Conservation (phyloP, 805 yeast species). For the Candida pseudoglaebosa region DNA sequence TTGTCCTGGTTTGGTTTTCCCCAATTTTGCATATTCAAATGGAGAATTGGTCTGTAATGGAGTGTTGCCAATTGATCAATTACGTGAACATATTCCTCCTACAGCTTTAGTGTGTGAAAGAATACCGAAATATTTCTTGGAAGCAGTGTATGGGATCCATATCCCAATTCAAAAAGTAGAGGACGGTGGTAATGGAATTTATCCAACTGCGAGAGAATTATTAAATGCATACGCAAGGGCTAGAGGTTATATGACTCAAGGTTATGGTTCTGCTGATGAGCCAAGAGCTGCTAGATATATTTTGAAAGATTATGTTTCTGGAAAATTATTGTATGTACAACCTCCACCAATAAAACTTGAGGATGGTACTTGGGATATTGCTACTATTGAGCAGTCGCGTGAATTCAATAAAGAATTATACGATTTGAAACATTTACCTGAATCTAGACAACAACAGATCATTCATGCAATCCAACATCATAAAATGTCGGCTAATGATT, state of each 20-base stretch:
- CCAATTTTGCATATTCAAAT: conserved; percentile 93
- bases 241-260: conserved; percentile 96
- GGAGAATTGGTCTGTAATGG: conserved; percentile 98
- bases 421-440: conserved; percentile 61
- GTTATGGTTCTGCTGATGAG: conserved; percentile 95
- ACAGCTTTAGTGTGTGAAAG: conserved; percentile 79
- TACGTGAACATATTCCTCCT: conserved; percentile 90
- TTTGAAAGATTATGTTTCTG: conserved; percentile 91
- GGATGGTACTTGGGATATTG: conserved; percentile 56
- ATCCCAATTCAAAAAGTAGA: conserved; percentile 69
- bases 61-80: conserved; percentile 96
- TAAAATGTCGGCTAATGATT: conserved; percentile 45
- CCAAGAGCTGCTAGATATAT: conserved; percentile 90
- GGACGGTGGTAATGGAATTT: conserved; percentile 81
- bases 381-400: conserved; percentile 35
- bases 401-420: conserved; percentile 74
- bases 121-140: conserved; percentile 83
- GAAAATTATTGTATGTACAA: conserved; percentile 75
- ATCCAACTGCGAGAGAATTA: conserved; percentile 85
- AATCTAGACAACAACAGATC: conserved; percentile 69
- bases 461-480: conserved; percentile 57
- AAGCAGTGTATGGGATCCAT: conserved; percentile 90
- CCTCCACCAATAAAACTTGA: conserved; percentile 75
- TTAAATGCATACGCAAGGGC: conserved; percentile 92
- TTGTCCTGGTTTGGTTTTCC: conserved; percentile 99